Percentiles rank a stretch among this genome's conserved stretches.
Evolutionary conservation across 345 rosid genomes (phyloP).

Genomic region (Garcia nutans): DNA sequence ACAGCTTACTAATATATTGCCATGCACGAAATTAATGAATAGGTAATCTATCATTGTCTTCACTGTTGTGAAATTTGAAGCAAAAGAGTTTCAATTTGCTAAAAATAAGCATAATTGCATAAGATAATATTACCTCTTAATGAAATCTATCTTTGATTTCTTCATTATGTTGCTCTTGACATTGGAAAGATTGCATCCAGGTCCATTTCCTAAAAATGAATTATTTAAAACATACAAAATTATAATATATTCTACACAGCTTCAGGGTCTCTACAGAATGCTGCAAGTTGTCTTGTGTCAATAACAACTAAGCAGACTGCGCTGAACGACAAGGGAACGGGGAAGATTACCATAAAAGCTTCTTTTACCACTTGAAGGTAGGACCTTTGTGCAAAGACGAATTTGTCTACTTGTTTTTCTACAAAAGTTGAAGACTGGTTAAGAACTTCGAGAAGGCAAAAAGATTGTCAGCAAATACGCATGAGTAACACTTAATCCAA

Average conservation of each 20-base stretch:
- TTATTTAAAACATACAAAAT: neutral
- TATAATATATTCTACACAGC: neutral
- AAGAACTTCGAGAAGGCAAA: slow-evolving; percentile 17
- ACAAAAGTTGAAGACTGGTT: slow-evolving; percentile 22
- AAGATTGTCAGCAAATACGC: slow-evolving; percentile 4
- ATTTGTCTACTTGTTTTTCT: slow-evolving; percentile 85
- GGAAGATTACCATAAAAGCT: slow-evolving; percentile 41
- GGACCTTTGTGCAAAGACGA: slow-evolving; percentile 69
- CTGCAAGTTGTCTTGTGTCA: neutral
- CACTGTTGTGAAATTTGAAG: neutral
- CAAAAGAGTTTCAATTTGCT: neutral
- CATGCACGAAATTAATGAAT: neutral
- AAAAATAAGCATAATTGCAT: neutral
- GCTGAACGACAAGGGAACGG: slow-evolving; percentile 1
- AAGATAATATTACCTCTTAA: slow-evolving; percentile 54
- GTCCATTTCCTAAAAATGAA: slow-evolving; percentile 46
- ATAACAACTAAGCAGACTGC: too few relatives aligned
- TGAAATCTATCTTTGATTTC: slow-evolving; percentile 76
- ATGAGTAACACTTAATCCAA: neutral
- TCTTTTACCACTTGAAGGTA: slow-evolving; percentile 73
- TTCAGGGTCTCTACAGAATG: neutral
- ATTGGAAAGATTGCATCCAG: slow-evolving; percentile 57
- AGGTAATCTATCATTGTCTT: neutral
- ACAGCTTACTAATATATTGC: neutral
- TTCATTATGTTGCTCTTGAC: slow-evolving; percentile 83